phyloP scores from a whole-genome alignment of 805 yeast species.

The Kazachstania africana region DNA sequence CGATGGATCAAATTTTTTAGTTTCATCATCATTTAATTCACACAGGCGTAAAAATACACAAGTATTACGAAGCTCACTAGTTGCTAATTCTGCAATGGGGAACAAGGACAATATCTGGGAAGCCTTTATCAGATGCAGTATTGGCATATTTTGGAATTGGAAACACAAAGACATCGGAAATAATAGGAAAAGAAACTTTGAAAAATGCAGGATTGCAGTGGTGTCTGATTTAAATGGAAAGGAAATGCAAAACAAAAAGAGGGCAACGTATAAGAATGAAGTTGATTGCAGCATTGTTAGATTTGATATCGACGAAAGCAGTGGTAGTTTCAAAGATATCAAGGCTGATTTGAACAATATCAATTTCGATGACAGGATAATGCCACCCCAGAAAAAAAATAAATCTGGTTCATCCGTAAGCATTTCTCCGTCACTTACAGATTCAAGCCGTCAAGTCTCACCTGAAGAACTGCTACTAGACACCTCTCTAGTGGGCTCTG shows the following conservation, averaged over 20 bases:
- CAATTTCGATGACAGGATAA: too few species aligned
- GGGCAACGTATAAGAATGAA: not conserved
- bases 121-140: conserved; percentile 15
- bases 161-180: conserved; percentile 1
- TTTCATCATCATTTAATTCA: conserved; percentile 4
- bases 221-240: conserved; percentile 2
- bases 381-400: too few species aligned
- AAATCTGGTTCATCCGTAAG: too few species aligned
- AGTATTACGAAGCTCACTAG: conserved; percentile 20
- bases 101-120: conserved; percentile 22
- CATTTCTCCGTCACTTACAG: too few species aligned
- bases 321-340: too few species aligned
- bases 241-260: not conserved
- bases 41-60: conserved; percentile 14
- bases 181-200: conserved; percentile 1
- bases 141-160: conserved; percentile 25
- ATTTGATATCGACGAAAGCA: too few species aligned
- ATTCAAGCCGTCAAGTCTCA: too few species aligned
- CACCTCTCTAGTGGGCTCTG: too few species aligned
- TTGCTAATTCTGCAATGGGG: conserved; percentile 23
- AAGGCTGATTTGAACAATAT: too few species aligned
- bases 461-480: too few species aligned
- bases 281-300: not conserved
- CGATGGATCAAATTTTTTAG: conserved; percentile 14
- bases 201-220: conserved; percentile 6